Conservation (phyloP, 257 asterid species). For the Scutellaria baicalensis region DNA sequence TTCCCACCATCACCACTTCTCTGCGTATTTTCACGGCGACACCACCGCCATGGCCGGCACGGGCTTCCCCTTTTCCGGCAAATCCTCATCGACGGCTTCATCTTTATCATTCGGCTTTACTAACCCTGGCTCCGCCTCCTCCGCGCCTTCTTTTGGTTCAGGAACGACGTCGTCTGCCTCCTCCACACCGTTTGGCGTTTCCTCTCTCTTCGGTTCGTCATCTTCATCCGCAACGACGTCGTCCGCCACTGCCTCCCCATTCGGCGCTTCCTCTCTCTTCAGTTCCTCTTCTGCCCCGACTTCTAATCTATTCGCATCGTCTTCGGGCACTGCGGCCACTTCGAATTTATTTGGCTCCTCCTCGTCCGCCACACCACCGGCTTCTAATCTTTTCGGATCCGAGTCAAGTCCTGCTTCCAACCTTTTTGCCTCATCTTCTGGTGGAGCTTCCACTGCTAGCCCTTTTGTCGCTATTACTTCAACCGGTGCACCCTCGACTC, state of each 20-base stretch:
- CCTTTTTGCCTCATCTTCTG: constrained; percentile 24
- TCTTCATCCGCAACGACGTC: constrained; percentile 18
- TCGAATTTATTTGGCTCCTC: constrained; percentile 21
- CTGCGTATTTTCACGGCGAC: constrained; percentile 3
- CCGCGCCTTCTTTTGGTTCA: constrained; percentile 31
- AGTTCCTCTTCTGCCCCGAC: constrained; percentile 24
- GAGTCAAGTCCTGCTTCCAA: neutral
- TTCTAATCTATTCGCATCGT: constrained; percentile 21
- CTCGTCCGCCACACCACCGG: constrained; percentile 20
- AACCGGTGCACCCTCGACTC: constrained; percentile 11
- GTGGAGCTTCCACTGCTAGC: constrained; percentile 23
- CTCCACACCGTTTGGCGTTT: constrained; percentile 15
- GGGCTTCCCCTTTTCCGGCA: constrained; percentile 36
- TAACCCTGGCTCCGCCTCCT: constrained; percentile 36
- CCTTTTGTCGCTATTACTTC: constrained; percentile 19
- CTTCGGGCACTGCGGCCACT: constrained; percentile 17
- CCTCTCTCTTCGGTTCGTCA: constrained; percentile 17
- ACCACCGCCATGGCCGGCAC: constrained; percentile 40
- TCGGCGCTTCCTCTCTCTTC: constrained; percentile 8
- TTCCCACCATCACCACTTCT: neutral
- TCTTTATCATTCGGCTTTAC: constrained; percentile 24
- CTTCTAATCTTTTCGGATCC: neutral
- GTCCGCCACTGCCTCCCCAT: constrained; percentile 11
- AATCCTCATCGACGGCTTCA: constrained; percentile 27
- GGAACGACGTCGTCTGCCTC: constrained; percentile 21